Evolutionary conservation across 805 yeast species (phyloP), one percentile per base, ranked within the genome.

Genomic region (Jamesozyma piceae): DNA sequence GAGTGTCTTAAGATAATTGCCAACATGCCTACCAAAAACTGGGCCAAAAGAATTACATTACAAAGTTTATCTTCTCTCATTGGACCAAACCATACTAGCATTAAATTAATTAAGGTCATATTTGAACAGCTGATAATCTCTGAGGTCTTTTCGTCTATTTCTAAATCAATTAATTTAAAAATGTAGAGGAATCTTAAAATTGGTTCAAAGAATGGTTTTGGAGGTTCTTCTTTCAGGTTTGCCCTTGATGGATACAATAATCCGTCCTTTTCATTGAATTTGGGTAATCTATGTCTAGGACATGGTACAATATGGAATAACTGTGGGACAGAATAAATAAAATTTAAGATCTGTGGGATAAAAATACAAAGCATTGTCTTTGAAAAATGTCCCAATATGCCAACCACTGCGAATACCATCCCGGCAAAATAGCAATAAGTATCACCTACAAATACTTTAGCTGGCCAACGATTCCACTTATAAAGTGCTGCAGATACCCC

Each of bases 361-460:
- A 92, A 82, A 56, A 92, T 81, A 28, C 89, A 63, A 63, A 92
- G 68, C 51, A 90, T 68, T 0, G 99, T 92, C 64, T 92, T 92
- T 35, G 96, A 86, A 62, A 89, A 92, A 67, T 92, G 99, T 1
- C 97, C 97, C 45, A 86, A 72, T 29, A 92, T 92, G 1, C 97
- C 97, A 26, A 86, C 95, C 22, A 89, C 92, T 0, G 97, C 98
- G 63, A 92, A 88, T 1, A 92, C 95, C 98, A 92, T 92, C 3
- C 99, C 99, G 21, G 95, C 87, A 63, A 92, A 89, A 64, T 92
- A 92, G 65, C 99, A 92, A 68, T 83, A 92, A 0, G 98, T 90
- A 60, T 92, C 99, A 26, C 99, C 99, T 6, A 92, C 99, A 65
- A 92, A 92, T 1, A 87, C 97, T 43, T 66, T 66, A 0, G 98